Evolutionary conservation across 352 stramenopile species (phyloP), one percentile per base, ranked within the genome.

Genomic region (Phytophthora tubulina): DNA sequence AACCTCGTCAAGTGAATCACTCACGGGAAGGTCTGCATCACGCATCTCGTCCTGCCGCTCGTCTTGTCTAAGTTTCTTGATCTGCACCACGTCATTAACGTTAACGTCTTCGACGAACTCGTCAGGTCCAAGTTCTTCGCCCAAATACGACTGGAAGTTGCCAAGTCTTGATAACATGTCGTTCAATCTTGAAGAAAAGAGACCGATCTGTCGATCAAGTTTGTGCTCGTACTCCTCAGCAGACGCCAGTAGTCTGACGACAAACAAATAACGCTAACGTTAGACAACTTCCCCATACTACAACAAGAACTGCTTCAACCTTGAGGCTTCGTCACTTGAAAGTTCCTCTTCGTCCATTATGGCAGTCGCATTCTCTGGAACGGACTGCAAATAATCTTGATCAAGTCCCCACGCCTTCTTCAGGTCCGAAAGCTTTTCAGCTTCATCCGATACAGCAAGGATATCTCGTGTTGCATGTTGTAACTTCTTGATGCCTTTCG

Each of bases 321-420:
- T 68, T 8, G 58, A 63, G 10, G 45, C 27, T 17, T 57, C 51
- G 21, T 76, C 63, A 5, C 59, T 60, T 15, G 46, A 50, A 11
- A 65, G 35, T 4, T 55, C 31, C 0, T 17, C 45, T 4, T 45
- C 35, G 3, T 68, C 30, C 7, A 64, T 33, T 3, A 62, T 39
- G 27, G 31, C 44, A 27, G 31, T 17, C 4, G 57, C 35, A 27
- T 54, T 49, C 35, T 55, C 54, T 11, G 33, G 55, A 31, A 64
- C 38, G 10, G 36, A 46, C 41, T 75, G 45, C n/a, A 53, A 41
- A 9, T 58, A 15, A 32, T 39, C 46, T 27, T 57, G 30, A 3
- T 78, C 67, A 15, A 90, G 53, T 2, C 83, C 83, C 85, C 85
- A 92, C 10, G 84, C 82, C 49, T 73, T 82, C 39, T 83, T 82